These are phyloP conservation scores for Elsinoe australis DNA, from an alignment of 2,329 filamentous ascomycete genomes.

Conservation along the genomic window DNA sequence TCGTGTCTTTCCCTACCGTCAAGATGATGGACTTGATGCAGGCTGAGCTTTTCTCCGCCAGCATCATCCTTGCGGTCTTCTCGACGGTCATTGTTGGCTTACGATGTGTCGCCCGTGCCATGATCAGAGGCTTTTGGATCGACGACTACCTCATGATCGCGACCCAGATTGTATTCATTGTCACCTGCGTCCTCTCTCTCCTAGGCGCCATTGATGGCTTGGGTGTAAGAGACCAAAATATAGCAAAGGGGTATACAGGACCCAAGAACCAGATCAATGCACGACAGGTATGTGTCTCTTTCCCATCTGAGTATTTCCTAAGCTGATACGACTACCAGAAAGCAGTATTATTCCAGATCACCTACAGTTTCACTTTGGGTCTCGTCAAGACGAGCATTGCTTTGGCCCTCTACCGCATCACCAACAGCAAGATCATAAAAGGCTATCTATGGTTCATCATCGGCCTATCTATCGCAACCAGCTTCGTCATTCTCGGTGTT, in stretches of 20 bases:
- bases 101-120: conserved; percentile 13
- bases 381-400: conserved; percentile 44
- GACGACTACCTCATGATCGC: conserved; percentile 20
- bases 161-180: conserved; percentile 17
- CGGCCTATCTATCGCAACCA: conserved; percentile 19
- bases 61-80: conserved; percentile 16
- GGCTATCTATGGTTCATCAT: conserved; percentile 19
- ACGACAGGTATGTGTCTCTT: conserved; percentile 14
- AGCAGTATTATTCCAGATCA: conserved; percentile 38
- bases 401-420: conserved; percentile 44
- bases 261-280: conserved; percentile 6
- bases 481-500: conserved; percentile 22
- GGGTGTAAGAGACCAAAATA: conserved; percentile 15
- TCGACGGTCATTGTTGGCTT: conserved; percentile 17
- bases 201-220: conserved; percentile 17
- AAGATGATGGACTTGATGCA: conserved; percentile 8
- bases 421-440: conserved; percentile 29
- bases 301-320: not conserved
- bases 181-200: conserved; percentile 11
- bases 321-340: not conserved
- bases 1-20: not conserved
- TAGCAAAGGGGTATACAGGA: conserved; percentile 6
- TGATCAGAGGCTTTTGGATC: conserved; percentile 19
- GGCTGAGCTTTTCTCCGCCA: conserved; percentile 1
- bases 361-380: conserved; percentile 41